A percentile compares a stretch with the other conserved stretches of the same genome.
Evolutionary conservation across 768 basidiomycete species (phyloP).

Genomic region (Psilocybe cubensis): DNA sequence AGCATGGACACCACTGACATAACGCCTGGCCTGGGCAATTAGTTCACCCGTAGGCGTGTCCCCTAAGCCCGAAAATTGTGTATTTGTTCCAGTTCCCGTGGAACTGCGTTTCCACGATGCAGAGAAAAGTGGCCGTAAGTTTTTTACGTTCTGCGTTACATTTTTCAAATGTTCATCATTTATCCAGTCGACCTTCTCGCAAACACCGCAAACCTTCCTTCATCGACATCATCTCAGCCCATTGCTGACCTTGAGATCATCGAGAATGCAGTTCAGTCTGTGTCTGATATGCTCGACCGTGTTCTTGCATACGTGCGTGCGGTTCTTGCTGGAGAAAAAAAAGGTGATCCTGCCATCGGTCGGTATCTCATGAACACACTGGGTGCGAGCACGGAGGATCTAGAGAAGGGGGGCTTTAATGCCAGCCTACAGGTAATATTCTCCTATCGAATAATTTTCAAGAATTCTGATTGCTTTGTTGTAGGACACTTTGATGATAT

Average conservation of each 20-base stretch:
- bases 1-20: constrained; percentile 16
- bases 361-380: constrained; percentile 91
- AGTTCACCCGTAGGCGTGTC: constrained; percentile 89
- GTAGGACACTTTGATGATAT: constrained; percentile 92
- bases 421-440: constrained; percentile 66
- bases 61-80: constrained; percentile 93
- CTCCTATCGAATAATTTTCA: neutral
- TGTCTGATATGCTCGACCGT: constrained; percentile 81
- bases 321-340: constrained; percentile 76
- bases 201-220: constrained; percentile 47
- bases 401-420: constrained; percentile 77
- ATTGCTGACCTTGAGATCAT: constrained; percentile 76
- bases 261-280: constrained; percentile 69
- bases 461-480: constrained; percentile 17
- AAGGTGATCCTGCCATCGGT: constrained; percentile 86
- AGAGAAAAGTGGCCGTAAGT: constrained; percentile 85
- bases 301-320: constrained; percentile 84
- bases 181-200: constrained; percentile 77
- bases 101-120: constrained; percentile 81
- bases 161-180: constrained; percentile 5
- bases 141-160: constrained; percentile 16
- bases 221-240: constrained; percentile 54
- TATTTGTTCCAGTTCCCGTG: constrained; percentile 92
- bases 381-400: constrained; percentile 67
- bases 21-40: constrained; percentile 17